Conservation (phyloP, 192 early-diverging fungal species). For the Chytriomyces sp. region DNA sequence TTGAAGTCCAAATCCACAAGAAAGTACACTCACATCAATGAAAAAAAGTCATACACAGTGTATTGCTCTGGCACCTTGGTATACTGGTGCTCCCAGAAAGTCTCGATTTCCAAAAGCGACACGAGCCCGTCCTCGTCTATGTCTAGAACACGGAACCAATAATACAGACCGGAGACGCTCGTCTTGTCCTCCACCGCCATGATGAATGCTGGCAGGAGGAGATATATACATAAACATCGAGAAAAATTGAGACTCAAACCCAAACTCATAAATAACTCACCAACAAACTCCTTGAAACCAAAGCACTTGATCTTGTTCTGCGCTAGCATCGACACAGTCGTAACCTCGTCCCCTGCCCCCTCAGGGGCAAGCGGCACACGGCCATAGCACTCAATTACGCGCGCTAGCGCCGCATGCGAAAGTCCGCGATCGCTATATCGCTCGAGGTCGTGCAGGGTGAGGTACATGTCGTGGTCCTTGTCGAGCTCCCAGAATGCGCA, state of each 20-base stretch:
- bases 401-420: conserved; percentile 66
- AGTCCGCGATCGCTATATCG: conserved; percentile 70
- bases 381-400: conserved; percentile 66
- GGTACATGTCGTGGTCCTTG: conserved; percentile 77
- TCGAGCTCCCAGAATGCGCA: conserved; percentile 93
- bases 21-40: conserved; percentile 33
- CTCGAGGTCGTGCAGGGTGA: conserved; percentile 43
- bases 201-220: conserved; percentile 54
- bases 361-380: conserved; percentile 55
- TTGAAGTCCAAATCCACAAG: no score
- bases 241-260: not conserved
- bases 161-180: conserved; percentile 60
- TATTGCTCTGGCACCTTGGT: conserved; percentile 39
- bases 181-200: conserved; percentile 79
- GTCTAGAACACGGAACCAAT: conserved; percentile 91
- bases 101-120: conserved; percentile 77
- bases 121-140: conserved; percentile 83
- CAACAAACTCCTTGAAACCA: conserved; percentile 80
- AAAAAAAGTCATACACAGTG: conserved; percentile 52
- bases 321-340: conserved; percentile 16
- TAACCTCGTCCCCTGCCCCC: conserved; percentile 22
- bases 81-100: conserved; percentile 82
- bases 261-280: conserved; percentile 31
- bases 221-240: no score
- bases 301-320: conserved; percentile 40